Base-by-base conservation (phyloP, 495 filamentous ascomycete species). In the Hypoxylon intermedium region DNA sequence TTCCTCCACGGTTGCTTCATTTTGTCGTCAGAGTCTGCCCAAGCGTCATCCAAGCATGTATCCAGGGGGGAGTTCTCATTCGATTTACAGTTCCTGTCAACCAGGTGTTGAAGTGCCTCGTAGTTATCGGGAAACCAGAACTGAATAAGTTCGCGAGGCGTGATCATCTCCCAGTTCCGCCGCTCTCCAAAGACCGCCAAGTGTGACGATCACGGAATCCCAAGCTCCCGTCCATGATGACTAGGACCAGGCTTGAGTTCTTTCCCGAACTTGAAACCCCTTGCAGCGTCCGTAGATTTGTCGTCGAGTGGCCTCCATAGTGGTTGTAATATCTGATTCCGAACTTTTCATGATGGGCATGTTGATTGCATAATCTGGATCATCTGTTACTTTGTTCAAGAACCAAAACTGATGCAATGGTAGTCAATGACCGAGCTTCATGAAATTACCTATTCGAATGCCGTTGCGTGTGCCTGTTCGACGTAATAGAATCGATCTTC, bases 401-500 rank as follows among this genome's bases (percentile, higher is more conserved):
- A 61, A 61, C 20, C 41, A 53, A 28, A 47, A 61, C 3, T 23
- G 23, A 16, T 46, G 28, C 12, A 61, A 12, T 11, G 26, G 23
- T 11, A 61, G 24, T 30, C 28, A n/a, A n/a, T n/a, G n/a, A n/a
- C 5, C 5, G 6, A 1, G 6, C 26, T 12, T 33, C 37, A 24
- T 40, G 46, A 1, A 51, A 37, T n/a, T n/a, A n/a, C n/a, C 54
- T 34, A 63, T 40, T 38, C 40, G 23, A 51, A 40, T 6, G 55
- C 51, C 3, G 19, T 31, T 52, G 19, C 42, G 19, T 55, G 51
- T 6, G 58, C 49, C 9, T 11, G 31, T 13, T 55, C 43, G 6
- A 55, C 51, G 9, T 60, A 9, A 26, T 53, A 31, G 30, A 49
- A 47, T 40, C 51, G 49, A 36, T 38, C 38, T 26, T 51, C 30